Conservation (phyloP, 1,284 basidiomycete species). For the Agroathelia rolfsii region DNA sequence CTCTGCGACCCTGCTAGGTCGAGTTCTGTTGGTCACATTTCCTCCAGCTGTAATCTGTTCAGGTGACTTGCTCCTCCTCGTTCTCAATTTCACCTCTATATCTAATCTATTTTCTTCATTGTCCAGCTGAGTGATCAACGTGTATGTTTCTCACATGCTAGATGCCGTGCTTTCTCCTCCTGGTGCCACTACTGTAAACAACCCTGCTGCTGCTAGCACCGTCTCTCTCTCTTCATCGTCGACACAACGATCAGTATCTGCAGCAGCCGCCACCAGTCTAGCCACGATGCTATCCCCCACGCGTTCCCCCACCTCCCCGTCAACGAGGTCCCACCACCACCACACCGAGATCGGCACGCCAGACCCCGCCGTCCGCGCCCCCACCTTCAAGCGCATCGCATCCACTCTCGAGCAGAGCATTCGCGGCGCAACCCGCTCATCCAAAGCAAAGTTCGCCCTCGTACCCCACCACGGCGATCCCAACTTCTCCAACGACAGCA, state of each 20-base stretch:
- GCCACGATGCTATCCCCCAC: too few species aligned
- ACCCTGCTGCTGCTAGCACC: slow-evolving; percentile 26
- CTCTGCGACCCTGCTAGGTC: too few species aligned
- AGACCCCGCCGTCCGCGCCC: slow-evolving; percentile 15
- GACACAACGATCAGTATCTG: too few species aligned
- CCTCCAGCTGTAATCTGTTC: too few species aligned
- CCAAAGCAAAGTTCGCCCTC: slow-evolving; percentile 36
- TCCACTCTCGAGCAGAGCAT: slow-evolving; percentile 58
- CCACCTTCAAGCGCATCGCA: slow-evolving; percentile 51
- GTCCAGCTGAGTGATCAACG: too few species aligned
- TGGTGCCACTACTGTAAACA: slow-evolving; percentile 32
- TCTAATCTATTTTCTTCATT: too few species aligned
- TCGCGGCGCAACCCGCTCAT: slow-evolving; percentile 49
- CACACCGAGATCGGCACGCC: slow-evolving; percentile 18
- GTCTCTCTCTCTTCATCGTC: slow-evolving; percentile 21
- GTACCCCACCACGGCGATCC: too few species aligned
- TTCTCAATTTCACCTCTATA: too few species aligned
- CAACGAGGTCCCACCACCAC: slow-evolving; percentile 21
- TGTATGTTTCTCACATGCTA: slow-evolving; percentile 38
- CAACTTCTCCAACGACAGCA: slow-evolving; percentile 14
- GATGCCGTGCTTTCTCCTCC: slow-evolving; percentile 30
- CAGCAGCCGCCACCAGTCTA: too few species aligned
- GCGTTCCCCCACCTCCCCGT: slow-evolving; percentile 36
- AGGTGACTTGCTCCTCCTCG: too few species aligned
- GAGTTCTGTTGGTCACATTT: too few species aligned